These are phyloP conservation scores for Pleurotus citrinopileatus DNA, from an alignment of 768 basidiomycete genomes.

Conservation along the genomic window DNA sequence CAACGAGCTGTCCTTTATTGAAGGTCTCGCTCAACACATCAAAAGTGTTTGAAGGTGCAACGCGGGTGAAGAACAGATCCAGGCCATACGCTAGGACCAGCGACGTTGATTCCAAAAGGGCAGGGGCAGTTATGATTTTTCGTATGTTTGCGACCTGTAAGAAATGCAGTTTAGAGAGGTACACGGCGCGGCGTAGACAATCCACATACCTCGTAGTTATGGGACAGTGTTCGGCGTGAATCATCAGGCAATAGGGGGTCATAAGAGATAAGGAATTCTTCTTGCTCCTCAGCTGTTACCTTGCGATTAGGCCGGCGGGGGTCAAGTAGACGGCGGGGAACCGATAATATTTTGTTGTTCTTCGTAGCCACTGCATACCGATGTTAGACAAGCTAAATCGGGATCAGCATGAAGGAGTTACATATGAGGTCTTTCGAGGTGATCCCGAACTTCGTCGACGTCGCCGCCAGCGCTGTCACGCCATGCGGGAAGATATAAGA, in stretches of 20 bases:
- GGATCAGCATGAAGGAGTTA: slow-evolving; percentile 31
- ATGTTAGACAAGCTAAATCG: neutral
- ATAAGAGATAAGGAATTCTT: slow-evolving; percentile 85
- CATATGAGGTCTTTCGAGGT: slow-evolving; percentile 84
- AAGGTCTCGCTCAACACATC: slow-evolving; percentile 91
- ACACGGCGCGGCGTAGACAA: neutral
- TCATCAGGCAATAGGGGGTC: slow-evolving; percentile 79
- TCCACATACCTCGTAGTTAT: slow-evolving; percentile 38
- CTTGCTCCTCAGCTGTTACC: slow-evolving; percentile 71
- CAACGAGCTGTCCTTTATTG: slow-evolving; percentile 87
- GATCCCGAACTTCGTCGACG: slow-evolving; percentile 87
- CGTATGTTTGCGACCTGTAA: slow-evolving; percentile 67
- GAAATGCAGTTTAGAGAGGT: neutral
- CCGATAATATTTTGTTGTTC: slow-evolving; percentile 68
- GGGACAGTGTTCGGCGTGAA: slow-evolving; percentile 48
- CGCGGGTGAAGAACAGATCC: slow-evolving; percentile 85
- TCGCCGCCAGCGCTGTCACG: slow-evolving; percentile 68
- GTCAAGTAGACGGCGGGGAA: slow-evolving; percentile 73
- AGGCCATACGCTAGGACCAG: slow-evolving; percentile 83
- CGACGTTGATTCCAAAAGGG: slow-evolving; percentile 89
- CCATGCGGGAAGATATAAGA: slow-evolving; percentile 68
- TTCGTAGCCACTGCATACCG: slow-evolving; percentile 64
- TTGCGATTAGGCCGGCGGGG: slow-evolving; percentile 80
- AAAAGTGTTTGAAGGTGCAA: slow-evolving; percentile 86
- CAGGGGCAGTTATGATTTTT: slow-evolving; percentile 73